Evolutionary conservation across 257 asterid species (phyloP).

Genomic region (Buddleja alternifolia): DNA sequence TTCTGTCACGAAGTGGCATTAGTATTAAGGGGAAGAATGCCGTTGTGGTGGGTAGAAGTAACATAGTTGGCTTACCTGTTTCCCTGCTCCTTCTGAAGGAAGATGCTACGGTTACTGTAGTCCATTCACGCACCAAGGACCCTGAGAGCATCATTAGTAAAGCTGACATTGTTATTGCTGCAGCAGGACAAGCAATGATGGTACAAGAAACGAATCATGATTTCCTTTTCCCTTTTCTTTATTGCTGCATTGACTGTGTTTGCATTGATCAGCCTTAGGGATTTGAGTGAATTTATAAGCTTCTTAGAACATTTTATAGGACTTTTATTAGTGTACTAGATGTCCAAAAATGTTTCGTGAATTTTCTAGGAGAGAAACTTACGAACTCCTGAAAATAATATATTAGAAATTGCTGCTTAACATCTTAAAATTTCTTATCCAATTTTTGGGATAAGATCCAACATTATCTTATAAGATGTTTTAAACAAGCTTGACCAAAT

Average conservation of each 20-base stretch:
- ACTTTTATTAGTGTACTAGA: no score
- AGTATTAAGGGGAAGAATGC: conserved; percentile 84
- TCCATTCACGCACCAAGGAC: conserved; percentile 81
- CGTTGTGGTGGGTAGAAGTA: conserved; percentile 95
- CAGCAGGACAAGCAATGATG: conserved; percentile 96
- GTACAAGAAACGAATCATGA: conserved; percentile 30
- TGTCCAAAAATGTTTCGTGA: no score
- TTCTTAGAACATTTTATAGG: no score
- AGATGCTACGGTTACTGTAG: conserved; percentile 89
- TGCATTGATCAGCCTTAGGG: not conserved
- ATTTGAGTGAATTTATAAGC: no score
- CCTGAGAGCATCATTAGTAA: conserved; percentile 79
- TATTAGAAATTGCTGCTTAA: no score
- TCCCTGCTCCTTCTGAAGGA: conserved; percentile 86
- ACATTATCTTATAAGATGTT: no score
- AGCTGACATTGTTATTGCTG: conserved; percentile 91
- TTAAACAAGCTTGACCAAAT: no score
- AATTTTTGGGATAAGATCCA: no score
- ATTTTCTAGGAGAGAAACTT: no score
- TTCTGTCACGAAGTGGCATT: conserved; percentile 72
- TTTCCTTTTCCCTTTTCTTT: not conserved
- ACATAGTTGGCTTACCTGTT: conserved; percentile 91
- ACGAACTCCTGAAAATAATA: no score
- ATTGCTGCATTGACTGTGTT: not conserved
- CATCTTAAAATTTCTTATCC: no score